Evolutionary conservation across 2,329 filamentous ascomycete genomes (phyloP).

Genomic region (Leptographium galeiforme): DNA sequence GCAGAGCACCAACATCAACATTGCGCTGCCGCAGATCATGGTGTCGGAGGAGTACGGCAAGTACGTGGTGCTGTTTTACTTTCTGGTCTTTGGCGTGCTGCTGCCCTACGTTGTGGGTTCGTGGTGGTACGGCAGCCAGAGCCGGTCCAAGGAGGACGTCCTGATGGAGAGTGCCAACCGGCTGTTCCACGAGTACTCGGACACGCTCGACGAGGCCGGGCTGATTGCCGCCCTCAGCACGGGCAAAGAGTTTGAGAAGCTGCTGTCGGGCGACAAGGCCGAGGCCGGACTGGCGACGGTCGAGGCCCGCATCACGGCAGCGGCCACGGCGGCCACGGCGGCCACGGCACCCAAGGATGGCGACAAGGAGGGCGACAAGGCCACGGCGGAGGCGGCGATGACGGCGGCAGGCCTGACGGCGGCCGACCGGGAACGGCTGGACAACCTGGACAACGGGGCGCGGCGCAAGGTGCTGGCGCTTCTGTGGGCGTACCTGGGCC

Average conservation of each 20-base stretch:
- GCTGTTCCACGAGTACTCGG: conserved; percentile 85
- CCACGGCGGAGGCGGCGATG: conserved; percentile 15
- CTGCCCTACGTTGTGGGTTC: conserved; percentile 87
- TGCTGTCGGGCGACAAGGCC: conserved; percentile 64
- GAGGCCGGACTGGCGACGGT: conserved; percentile 72
- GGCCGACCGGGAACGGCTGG: conserved; percentile 65
- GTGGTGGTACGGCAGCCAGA: conserved; percentile 98
- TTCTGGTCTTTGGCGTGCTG: conserved; percentile 72
- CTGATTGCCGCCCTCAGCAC: conserved; percentile 71
- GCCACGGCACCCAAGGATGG: too few relatives aligned
- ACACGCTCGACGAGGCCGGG: conserved; percentile 66
- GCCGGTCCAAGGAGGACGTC: conserved; percentile 84
- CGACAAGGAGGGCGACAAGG: not conserved
- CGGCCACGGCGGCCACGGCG: not conserved
- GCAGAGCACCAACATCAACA: conserved; percentile 95
- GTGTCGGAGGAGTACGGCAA: conserved; percentile 89
- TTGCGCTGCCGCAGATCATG: conserved; percentile 86
- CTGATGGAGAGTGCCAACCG: conserved; percentile 88
- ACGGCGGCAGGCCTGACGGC: conserved; percentile 38
- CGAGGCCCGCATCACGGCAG: conserved; percentile 62
- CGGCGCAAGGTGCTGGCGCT: conserved; percentile 79
- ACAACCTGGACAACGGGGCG: conserved; percentile 65
- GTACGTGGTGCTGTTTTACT: conserved; percentile 86
- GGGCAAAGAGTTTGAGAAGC: conserved; percentile 71
- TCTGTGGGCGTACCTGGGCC: conserved; percentile 88